These are phyloP conservation scores for Halenospora varia DNA, from an alignment of 495 filamentous ascomycete genomes.

Conservation along the genomic window DNA sequence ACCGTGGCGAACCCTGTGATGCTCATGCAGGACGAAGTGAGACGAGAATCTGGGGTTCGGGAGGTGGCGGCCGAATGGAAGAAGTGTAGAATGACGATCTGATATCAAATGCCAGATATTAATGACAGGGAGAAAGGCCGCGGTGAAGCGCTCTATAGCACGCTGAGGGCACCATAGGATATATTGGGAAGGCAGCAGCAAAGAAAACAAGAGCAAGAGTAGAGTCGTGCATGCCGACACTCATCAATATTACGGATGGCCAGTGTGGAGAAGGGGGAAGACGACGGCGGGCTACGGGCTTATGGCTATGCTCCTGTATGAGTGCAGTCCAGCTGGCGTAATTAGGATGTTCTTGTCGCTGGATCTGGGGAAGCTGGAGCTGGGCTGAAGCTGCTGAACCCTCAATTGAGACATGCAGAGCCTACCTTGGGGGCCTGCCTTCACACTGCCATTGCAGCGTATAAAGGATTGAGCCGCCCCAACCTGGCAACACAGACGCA, in stretches of 20 bases:
- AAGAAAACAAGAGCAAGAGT: background rate
- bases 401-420: too few species aligned
- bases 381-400: too few species aligned
- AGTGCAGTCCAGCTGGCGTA: too few species aligned
- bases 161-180: background rate
- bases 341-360: too few species aligned
- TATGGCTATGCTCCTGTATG: background rate
- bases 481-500: too few species aligned
- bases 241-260: background rate
- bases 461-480: too few species aligned
- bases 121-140: slow-evolving; percentile 1
- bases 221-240: background rate
- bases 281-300: background rate
- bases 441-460: too few species aligned
- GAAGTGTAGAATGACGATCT: background rate
- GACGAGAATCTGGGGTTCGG: slow-evolving; percentile 25
- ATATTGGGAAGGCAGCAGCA: background rate
- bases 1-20: slow-evolving; percentile 16
- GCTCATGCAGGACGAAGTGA: slow-evolving; percentile 23
- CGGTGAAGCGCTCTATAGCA: background rate
- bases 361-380: too few species aligned
- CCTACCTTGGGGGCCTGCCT: too few species aligned
- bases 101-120: slow-evolving; percentile 4
- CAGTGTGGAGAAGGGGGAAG: background rate
- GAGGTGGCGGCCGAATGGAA: slow-evolving; percentile 22